These are phyloP conservation scores for Saccharum officinarum DNA, from an alignment of 176 grass and related monocot species.

Conservation along the genomic window DNA sequence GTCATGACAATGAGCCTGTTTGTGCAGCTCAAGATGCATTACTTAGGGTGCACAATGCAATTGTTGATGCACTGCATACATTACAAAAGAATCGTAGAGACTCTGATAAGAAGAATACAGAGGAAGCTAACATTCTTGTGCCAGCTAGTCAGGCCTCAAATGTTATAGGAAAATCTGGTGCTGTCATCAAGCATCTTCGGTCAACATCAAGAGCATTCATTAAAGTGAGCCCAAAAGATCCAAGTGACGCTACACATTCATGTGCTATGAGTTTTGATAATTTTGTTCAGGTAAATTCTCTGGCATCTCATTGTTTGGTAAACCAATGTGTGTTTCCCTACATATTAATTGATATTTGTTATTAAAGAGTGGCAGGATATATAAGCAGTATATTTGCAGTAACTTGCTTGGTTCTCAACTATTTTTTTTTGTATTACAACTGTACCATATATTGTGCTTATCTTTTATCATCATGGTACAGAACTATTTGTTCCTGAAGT, in stretches of 20 bases:
- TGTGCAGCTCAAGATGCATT: constrained; percentile 88
- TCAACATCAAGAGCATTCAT: constrained; percentile 62
- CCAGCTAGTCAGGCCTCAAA: constrained; percentile 89
- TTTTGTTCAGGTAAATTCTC: constrained; percentile 80
- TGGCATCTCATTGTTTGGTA: constrained; percentile 15
- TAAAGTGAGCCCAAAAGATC: constrained; percentile 85
- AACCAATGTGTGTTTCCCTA: constrained; percentile 8
- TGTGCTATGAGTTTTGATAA: constrained; percentile 95
- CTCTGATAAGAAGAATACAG: constrained; percentile 48
- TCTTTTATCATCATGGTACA: constrained; percentile 14
- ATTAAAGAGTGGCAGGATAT: constrained; percentile 5
- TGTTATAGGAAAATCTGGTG: constrained; percentile 90
- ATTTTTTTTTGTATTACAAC: not conserved
- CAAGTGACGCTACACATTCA: constrained; percentile 58
- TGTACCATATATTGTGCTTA: constrained; percentile 11
- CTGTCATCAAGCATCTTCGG: constrained; percentile 74
- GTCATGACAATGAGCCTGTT: constrained; percentile 48
- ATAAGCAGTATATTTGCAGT: not conserved
- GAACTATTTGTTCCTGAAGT: not conserved
- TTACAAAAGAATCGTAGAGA: constrained; percentile 29
- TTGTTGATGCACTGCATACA: constrained; percentile 51
- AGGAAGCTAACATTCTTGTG: constrained; percentile 77
- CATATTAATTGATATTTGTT: not conserved
- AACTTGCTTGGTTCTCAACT: constrained; percentile 11
- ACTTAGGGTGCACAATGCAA: constrained; percentile 83